A percentile compares a stretch with the other conserved stretches of the same genome.
Evolutionary conservation across 2,329 filamentous ascomycete genomes (phyloP).

Genomic region (Claviceps citrina): DNA sequence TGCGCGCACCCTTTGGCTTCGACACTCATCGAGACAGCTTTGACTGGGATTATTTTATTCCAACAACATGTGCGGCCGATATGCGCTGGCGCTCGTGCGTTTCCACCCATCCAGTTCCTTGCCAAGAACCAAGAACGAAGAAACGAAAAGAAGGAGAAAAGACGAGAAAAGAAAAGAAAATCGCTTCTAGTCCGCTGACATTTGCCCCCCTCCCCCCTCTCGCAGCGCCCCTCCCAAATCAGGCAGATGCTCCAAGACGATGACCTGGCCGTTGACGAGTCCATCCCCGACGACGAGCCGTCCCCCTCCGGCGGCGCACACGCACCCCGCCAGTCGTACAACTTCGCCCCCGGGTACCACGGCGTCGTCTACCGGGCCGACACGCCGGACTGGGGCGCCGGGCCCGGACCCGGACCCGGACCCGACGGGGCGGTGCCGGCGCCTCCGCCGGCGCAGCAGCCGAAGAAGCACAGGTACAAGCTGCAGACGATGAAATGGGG

Average conservation of each 20-base stretch:
- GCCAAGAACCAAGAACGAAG: too few relatives aligned
- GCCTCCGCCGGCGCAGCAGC: too few relatives aligned
- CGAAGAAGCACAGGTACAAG: too few relatives aligned
- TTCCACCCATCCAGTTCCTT: too few relatives aligned
- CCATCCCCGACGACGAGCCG: constrained; percentile 51
- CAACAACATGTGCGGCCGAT: constrained; percentile 23
- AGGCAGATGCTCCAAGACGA: constrained; percentile 58
- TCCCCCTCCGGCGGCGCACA: constrained; percentile 47
- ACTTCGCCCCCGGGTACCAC: constrained; percentile 78
- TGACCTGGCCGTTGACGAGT: constrained; percentile 56
- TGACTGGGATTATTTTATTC: too few relatives aligned
- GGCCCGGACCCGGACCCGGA: too few relatives aligned
- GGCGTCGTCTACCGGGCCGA: constrained; percentile 78
- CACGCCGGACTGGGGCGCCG: constrained; percentile 44
- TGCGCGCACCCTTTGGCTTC: too few relatives aligned
- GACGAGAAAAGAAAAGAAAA: too few relatives aligned
- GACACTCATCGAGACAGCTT: too few relatives aligned
- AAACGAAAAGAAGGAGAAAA: too few relatives aligned
- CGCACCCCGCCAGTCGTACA: constrained; percentile 61
- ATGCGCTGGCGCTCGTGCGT: constrained; percentile 21
- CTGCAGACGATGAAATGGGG: constrained; percentile 95
- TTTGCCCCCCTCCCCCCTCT: background rate
- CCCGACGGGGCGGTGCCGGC: too few relatives aligned
- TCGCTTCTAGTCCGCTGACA: too few relatives aligned
- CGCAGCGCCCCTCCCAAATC: constrained; percentile 63